Conservation (phyloP, 805 yeast species). For the Lachancea mirantina region DNA sequence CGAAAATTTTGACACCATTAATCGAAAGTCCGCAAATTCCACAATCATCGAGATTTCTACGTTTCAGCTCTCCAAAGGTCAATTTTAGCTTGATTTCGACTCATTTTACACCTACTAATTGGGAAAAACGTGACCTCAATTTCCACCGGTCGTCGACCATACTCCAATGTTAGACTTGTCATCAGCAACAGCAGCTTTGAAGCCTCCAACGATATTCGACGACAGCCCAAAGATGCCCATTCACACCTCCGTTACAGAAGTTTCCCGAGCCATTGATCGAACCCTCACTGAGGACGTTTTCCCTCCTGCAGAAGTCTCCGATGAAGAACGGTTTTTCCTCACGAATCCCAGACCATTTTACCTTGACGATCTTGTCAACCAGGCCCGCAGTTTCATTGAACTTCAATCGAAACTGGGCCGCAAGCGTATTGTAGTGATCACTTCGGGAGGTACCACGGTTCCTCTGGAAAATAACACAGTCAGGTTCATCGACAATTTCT, state of each 20-base stretch:
- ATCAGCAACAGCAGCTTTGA: too few relatives aligned
- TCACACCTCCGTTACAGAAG: conserved; percentile 65
- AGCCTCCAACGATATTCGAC: too few relatives aligned
- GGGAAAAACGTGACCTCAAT: not conserved
- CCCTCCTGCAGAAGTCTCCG: conserved; percentile 63
- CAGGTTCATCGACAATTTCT: conserved; percentile 90
- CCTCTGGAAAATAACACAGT: conserved; percentile 97
- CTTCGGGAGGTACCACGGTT: conserved; percentile 97
- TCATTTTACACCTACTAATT: not conserved
- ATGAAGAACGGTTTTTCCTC: conserved; percentile 71
- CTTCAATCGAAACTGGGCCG: conserved; percentile 39
- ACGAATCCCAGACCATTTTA: conserved; percentile 70
- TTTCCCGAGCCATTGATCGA: conserved; percentile 73
- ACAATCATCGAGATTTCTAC: too few relatives aligned
- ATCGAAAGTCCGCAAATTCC: too few relatives aligned
- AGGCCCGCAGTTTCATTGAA: conserved; percentile 55
- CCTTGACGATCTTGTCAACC: conserved; percentile 50
- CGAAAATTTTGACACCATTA: too few relatives aligned
- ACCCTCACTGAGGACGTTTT: conserved; percentile 50
- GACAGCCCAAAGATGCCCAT: conserved; percentile 17
- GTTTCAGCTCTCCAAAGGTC: too few relatives aligned
- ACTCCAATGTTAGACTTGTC: too few relatives aligned
- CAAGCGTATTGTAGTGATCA: conserved; percentile 67
- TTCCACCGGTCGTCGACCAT: not conserved
- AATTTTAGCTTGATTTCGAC: too few relatives aligned